Evolutionary conservation across 345 rosid genomes (phyloP), one percentile per base, ranked within the genome.

Genomic region (Corchorus olitorius): DNA sequence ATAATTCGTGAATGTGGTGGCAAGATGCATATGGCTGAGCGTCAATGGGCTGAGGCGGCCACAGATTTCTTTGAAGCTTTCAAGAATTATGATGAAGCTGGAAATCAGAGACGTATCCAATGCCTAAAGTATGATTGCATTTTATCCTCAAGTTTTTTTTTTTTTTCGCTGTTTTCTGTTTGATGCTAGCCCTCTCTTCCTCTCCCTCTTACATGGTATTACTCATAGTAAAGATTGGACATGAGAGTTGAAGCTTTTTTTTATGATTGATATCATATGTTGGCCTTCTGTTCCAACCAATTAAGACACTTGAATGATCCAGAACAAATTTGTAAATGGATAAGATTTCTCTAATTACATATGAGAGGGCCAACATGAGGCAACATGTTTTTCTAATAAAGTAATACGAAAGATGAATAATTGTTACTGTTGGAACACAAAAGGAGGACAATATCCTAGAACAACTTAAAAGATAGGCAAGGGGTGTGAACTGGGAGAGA

Each of bases 61-160:
- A 97, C 99, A 6, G 99, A 97, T 81, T 97, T 97, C 89, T 97
- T 97, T 87, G 99, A 94, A 85, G 99, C 99, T 75, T 97, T 97
- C 76, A 97, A 97, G 85, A 97, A 97, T 75, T 97, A 97, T 74
- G 99, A 97, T 82, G 99, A 97, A 89, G 99, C 99, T 81, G 99
- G 99, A 61, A 97, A 94, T 76, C 98, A 97, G 61, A 91, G 99
- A 78, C 99, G 99, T 56, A 94, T 97, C 61, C 98, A 97, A 71
- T 97, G 99, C 83, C 83, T 97, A 52, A 97, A 97, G 99, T 97
- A 91, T 52, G 91, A 56, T 67, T 70, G n/a, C 67, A 8, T 20
- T 9, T 45, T 76, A 20, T 63, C 52, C 12, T 76, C 43, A 49
- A 50, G 27, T 60, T 49, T 73, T 20, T 5, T 71, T 33, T 37